phyloP scores from a whole-genome alignment of 306 rosid species.

The Albizia julibrissin region DNA sequence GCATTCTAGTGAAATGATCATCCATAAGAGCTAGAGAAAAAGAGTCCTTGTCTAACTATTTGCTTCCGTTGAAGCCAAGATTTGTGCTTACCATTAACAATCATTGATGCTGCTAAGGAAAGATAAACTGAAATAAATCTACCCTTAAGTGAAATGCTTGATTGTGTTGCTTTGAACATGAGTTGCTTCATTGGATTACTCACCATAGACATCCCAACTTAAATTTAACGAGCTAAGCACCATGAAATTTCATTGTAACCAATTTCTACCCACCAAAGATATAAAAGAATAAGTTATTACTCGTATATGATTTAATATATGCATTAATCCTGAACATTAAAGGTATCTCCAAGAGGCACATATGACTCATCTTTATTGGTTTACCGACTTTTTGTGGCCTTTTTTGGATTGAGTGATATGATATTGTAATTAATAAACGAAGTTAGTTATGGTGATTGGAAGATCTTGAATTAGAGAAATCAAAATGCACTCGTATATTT shows the following conservation, averaged over 20 bases:
- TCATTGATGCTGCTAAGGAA: not conserved
- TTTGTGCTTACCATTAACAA: not conserved
- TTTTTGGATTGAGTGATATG: not conserved
- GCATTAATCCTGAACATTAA: not conserved
- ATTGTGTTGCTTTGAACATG: not conserved
- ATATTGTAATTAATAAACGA: not conserved
- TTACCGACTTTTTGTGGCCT: not conserved
- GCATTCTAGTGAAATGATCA: not conserved
- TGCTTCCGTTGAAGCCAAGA: not conserved
- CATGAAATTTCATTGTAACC: not conserved
- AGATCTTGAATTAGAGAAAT: too few species aligned
- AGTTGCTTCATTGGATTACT: not conserved
- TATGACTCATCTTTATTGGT: not conserved
- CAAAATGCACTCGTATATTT: too few species aligned
- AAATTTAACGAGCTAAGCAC: not conserved
- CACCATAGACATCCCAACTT: not conserved
- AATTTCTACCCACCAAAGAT: not conserved
- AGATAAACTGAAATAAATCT: not conserved
- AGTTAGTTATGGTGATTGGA: not conserved
- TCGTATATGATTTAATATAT: not conserved
- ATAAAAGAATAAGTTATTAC: not conserved
- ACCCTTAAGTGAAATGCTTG: not conserved
- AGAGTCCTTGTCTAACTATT: not conserved
- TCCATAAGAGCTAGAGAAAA: not conserved
- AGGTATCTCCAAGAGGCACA: conserved; percentile 1